Evolutionary conservation across 768 basidiomycete genomes (phyloP).

Genomic region (Pleurotus cornucopiae): DNA sequence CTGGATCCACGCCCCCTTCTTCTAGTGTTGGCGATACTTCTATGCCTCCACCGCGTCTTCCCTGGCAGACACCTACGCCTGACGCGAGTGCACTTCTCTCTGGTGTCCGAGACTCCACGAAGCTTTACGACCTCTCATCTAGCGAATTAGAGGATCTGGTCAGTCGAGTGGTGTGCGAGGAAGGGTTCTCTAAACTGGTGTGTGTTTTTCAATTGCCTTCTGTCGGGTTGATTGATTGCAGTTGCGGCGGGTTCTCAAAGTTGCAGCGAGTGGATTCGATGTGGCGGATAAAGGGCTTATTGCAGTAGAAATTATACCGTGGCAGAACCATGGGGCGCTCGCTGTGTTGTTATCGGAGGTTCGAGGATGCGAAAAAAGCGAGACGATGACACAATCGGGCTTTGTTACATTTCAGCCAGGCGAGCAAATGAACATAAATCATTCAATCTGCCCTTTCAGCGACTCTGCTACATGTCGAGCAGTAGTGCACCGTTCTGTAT

Average conservation of each 20-base stretch:
- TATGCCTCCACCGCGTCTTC: conserved; percentile 3
- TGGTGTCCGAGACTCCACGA: neutral
- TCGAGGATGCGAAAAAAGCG: neutral
- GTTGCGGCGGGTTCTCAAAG: neutral
- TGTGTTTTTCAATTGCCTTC: neutral
- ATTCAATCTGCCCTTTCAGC: neutral
- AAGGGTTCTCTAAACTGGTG: conserved; percentile 1
- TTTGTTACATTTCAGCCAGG: neutral
- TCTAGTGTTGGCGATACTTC: neutral
- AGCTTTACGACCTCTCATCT: conserved; percentile 2
- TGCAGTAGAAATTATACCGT: neutral
- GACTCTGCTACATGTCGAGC: too few species aligned
- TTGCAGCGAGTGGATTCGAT: neutral
- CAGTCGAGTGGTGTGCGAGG: conserved; percentile 5
- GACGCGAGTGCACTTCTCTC: neutral
- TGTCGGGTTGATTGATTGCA: neutral
- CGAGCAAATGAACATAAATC: neutral
- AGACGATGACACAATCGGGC: neutral
- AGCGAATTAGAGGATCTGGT: conserved; percentile 5
- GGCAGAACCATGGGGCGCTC: neutral
- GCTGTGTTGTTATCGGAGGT: neutral
- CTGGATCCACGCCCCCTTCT: neutral
- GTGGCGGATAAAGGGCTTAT: neutral
- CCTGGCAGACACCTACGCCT: neutral
- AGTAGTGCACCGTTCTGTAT: too few species aligned